Evolutionary conservation across 2,329 filamentous ascomycete genomes (phyloP), one percentile per base, ranked within the genome.

Genomic region (Phialocephala subalpina): DNA sequence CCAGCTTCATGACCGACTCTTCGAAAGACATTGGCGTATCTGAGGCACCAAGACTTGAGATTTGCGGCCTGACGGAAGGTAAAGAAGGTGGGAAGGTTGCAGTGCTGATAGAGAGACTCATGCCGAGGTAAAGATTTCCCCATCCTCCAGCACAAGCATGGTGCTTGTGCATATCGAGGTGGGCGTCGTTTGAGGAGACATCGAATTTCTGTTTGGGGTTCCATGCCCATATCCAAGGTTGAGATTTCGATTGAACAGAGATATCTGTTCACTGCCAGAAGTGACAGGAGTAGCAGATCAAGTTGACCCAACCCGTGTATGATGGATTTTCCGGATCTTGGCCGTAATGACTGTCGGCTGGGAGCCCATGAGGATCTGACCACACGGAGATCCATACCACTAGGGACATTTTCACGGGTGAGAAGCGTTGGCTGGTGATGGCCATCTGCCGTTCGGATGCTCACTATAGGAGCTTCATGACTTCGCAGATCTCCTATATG

Each of bases 161-260:
- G 8, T 53, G 25, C 18, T 53, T 53, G 25, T 53, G 49, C 49
- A 53, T 53, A 4, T 33, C 25, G 12, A 53, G 25, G 16, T 53
- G 49, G 27, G 49, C 49, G 27, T 53, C 49, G 49, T 16, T 29
- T 53, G 49, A 53, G 49, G 29, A 53, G 49, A 53, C 49, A 12
- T 53, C 22, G 27, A 53, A 53, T n/a, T 53, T 53, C 14, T 53
- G 49, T 22, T 53, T 33, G 22, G 25, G 1, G 12, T 53, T 53
- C 49, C 49, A 53, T 33, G 49, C 49, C 49, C 49, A 53, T n/a
- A 33, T 53, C 49, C 49, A 33, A 53, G 49, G 47, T 16, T 53
- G 25, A 14, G 49, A 53, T 6, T 5, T 53, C 3, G 49, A 27
- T 8, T 29, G 25, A 18, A 9, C 22, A 12, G 25, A 53, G 12